These are phyloP conservation scores for Luffa aegyptiaca DNA, from an alignment of 306 rosid genomes.

Conservation along the genomic window DNA sequence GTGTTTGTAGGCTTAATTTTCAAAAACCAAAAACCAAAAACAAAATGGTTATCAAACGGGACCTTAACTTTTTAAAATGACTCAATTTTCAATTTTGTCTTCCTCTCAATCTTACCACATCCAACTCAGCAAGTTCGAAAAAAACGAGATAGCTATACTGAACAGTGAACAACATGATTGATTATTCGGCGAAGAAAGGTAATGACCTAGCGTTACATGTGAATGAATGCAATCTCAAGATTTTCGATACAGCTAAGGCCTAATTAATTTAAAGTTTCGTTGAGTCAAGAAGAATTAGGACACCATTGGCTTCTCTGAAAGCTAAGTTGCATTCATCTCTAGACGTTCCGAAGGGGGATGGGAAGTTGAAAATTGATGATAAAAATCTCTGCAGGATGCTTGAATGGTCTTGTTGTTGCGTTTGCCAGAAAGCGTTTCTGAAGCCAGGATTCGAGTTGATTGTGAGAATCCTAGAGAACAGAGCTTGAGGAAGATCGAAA, in stretches of 20 bases:
- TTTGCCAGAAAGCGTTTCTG: slow-evolving; percentile 14
- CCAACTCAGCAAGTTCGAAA: too few relatives aligned
- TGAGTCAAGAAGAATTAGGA: slow-evolving; percentile 43
- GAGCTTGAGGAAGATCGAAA: slow-evolving; percentile 36
- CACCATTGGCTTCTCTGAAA: slow-evolving; percentile 7
- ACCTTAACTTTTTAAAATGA: too few relatives aligned
- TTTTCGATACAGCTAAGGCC: slow-evolving; percentile 13
- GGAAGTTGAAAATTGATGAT: background rate
- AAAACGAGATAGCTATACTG: slow-evolving; percentile 20
- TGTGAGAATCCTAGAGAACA: slow-evolving; percentile 19
- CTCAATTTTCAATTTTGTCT: too few relatives aligned
- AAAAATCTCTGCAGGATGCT: background rate
- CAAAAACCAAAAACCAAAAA: too few relatives aligned
- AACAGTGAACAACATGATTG: slow-evolving; percentile 33
- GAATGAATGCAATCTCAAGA: slow-evolving; percentile 20
- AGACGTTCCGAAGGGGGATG: slow-evolving; percentile 4
- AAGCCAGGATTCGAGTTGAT: slow-evolving; percentile 27
- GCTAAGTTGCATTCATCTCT: background rate
- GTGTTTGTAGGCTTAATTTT: too few relatives aligned
- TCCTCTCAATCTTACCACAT: too few relatives aligned
- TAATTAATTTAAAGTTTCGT: slow-evolving; percentile 40
- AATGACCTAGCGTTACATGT: slow-evolving; percentile 13
- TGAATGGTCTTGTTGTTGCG: slow-evolving; percentile 16
- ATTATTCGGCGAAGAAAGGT: slow-evolving; percentile 19
- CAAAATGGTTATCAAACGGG: too few relatives aligned